These are phyloP conservation scores for Alternaria sp. DNA, from an alignment of 2,329 filamentous ascomycete species.

Conservation along the genomic window DNA sequence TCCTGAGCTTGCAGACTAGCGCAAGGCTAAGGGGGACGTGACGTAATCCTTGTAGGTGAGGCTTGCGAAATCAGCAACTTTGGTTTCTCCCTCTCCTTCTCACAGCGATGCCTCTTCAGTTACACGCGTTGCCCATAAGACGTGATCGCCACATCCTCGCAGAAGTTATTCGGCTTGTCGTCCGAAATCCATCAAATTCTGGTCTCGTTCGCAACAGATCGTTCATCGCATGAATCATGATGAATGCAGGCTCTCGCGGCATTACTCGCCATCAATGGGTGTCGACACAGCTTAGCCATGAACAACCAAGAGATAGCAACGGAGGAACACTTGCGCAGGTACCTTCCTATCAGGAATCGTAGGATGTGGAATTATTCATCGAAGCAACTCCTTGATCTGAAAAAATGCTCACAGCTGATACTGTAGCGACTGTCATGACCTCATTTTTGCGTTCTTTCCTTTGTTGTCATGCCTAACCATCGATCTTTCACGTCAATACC, in stretches of 20 bases:
- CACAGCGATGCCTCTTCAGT: background rate
- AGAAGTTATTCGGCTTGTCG: background rate
- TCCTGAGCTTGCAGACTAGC: background rate
- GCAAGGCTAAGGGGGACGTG: background rate
- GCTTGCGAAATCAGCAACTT: background rate
- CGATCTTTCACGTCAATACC: background rate
- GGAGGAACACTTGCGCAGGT: background rate
- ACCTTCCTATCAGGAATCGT: background rate
- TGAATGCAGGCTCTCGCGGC: background rate
- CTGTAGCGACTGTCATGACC: background rate
- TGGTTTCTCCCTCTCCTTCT: background rate
- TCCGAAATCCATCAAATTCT: background rate
- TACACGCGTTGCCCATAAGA: background rate
- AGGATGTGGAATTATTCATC: background rate
- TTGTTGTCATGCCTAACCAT: background rate
- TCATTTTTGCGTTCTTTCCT: background rate
- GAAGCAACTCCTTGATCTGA: background rate
- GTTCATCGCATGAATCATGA: background rate
- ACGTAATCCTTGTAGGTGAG: background rate
- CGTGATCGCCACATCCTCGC: background rate
- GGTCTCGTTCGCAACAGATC: background rate
- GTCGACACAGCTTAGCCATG: background rate
- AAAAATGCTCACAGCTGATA: background rate
- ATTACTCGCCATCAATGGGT: background rate
- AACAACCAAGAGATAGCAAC: background rate